phyloP scores from a whole-genome alignment of 2,329 filamentous ascomycete species.

The Fusarium mexicanum region DNA sequence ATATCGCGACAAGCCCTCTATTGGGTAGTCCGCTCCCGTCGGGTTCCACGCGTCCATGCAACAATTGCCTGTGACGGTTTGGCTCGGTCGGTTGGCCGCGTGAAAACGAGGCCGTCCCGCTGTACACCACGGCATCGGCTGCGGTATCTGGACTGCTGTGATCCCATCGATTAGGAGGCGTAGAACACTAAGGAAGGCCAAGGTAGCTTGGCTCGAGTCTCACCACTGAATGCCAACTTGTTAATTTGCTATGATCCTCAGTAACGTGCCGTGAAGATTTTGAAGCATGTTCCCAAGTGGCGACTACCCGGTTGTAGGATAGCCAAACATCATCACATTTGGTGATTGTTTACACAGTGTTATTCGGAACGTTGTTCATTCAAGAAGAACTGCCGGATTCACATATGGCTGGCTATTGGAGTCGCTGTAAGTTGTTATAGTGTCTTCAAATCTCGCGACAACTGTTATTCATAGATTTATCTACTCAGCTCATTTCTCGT shows the following conservation, averaged over 20 bases:
- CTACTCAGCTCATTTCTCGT: background rate
- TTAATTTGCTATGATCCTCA: background rate
- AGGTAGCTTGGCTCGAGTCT: background rate
- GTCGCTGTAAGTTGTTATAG: background rate
- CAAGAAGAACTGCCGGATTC: background rate
- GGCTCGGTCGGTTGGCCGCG: conserved; percentile 21
- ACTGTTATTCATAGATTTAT: background rate
- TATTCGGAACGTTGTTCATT: background rate
- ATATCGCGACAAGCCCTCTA: conserved; percentile 39
- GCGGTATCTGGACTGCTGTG: conserved; percentile 39
- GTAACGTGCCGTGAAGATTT: background rate
- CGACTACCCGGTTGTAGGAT: background rate
- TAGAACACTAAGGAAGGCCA: background rate
- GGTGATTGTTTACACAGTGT: background rate
- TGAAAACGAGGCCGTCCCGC: conserved; percentile 39
- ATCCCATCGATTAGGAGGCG: conserved; percentile 2
- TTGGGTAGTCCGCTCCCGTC: conserved; percentile 31
- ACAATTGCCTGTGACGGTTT: conserved; percentile 14
- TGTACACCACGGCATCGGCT: conserved; percentile 35
- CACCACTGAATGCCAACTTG: background rate
- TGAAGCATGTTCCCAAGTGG: background rate
- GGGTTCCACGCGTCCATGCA: conserved; percentile 21
- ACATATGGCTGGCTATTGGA: background rate
- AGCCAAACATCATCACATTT: background rate
- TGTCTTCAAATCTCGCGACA: background rate